Evolutionary conservation across 345 rosid genomes (phyloP).

Genomic region (Arabidopsis thaliana): DNA sequence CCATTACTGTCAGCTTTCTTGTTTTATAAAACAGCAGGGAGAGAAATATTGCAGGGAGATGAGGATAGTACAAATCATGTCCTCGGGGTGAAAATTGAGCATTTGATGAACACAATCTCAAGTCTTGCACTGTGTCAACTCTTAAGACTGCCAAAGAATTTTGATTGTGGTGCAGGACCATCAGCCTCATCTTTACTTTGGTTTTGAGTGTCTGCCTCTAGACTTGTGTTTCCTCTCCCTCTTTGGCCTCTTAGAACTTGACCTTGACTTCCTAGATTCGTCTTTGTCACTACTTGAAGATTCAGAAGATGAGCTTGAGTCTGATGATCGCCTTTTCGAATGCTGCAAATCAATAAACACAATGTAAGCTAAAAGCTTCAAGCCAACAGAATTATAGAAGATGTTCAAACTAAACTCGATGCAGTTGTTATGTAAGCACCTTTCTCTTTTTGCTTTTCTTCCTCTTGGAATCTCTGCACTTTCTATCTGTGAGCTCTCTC

Average conservation of each 20-base stretch:
- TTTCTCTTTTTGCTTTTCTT: constrained; percentile 77
- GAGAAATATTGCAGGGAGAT: constrained; percentile 1
- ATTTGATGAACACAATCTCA: constrained; percentile 30
- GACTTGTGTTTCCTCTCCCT: constrained; percentile 72
- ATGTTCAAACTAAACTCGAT: constrained; percentile 13
- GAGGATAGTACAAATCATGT: not conserved
- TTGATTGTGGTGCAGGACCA: constrained; percentile 88
- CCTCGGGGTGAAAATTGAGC: not conserved
- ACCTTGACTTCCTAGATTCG: constrained; percentile 70
- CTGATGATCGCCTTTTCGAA: constrained; percentile 42
- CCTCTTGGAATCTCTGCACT: constrained; percentile 69
- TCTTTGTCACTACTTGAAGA: constrained; percentile 68
- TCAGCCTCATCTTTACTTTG: constrained; percentile 52
- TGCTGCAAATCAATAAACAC: constrained; percentile 54
- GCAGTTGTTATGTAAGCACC: constrained; percentile 47
- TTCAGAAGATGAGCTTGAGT: constrained; percentile 62
- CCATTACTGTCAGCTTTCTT: not conserved
- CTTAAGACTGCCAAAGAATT: constrained; percentile 73
- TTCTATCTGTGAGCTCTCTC: constrained; percentile 58
- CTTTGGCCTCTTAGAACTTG: constrained; percentile 64
- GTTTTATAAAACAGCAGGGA: not conserved
- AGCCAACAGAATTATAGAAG: not conserved
- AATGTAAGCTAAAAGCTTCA: constrained; percentile 6
- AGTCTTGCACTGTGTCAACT: constrained; percentile 44
- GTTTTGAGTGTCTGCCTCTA: constrained; percentile 50